Evolutionary conservation across 805 yeast species (phyloP).

Genomic region (Ogataea nitratoaversa): DNA sequence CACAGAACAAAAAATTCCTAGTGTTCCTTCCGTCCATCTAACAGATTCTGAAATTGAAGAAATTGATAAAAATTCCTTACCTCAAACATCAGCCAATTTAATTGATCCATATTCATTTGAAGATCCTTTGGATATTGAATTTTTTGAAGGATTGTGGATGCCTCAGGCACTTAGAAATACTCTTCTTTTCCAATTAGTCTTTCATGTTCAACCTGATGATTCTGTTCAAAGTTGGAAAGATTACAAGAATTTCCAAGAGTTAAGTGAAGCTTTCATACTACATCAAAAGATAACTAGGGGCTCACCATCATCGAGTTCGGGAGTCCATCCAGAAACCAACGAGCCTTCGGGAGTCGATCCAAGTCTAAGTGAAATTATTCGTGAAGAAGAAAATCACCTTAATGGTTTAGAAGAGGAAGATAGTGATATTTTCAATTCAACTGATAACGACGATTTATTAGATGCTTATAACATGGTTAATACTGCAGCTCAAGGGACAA

Average conservation of each 20-base stretch:
- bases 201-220: conserved; percentile 95
- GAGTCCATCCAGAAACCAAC: neutral
- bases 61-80: conserved; percentile 33
- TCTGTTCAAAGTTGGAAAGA: conserved; percentile 87
- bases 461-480: conserved; percentile 1
- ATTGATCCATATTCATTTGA: conserved; percentile 86
- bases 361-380: neutral
- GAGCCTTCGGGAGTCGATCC: neutral
- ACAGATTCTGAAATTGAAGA: conserved; percentile 40
- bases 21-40: conserved; percentile 33
- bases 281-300: conserved; percentile 21
- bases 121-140: conserved; percentile 81
- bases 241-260: conserved; percentile 64
- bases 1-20: conserved; percentile 29
- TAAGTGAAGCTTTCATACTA: conserved; percentile 51
- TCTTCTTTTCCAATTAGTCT: conserved; percentile 71
- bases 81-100: conserved; percentile 34
- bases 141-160: conserved; percentile 83
- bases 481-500: neutral
- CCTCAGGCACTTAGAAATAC: conserved; percentile 83
- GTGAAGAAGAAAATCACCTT: neutral
- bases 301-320: neutral
- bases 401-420: neutral
- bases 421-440: conserved; percentile 1
- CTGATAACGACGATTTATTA: conserved; percentile 1